These are phyloP conservation scores for Exophiala sideris DNA, from an alignment of 2,329 filamentous ascomycete species.

Conservation along the genomic window DNA sequence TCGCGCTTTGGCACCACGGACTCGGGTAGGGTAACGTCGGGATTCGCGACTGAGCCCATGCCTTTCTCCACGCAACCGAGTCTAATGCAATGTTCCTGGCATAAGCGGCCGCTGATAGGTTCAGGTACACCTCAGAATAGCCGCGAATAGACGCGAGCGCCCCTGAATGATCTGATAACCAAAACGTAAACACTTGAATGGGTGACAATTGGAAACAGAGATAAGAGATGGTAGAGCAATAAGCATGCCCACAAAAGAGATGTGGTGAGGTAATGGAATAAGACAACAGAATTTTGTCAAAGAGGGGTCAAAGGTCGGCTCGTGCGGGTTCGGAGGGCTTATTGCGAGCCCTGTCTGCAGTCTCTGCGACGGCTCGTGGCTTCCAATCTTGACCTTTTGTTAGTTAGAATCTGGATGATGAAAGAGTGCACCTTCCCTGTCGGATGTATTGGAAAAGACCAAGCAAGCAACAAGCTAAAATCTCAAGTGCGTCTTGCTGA, in stretches of 20 bases:
- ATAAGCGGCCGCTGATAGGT: slow-evolving; percentile 25
- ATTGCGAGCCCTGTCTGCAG: background rate
- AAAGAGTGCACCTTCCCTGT: background rate
- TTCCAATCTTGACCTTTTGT: background rate
- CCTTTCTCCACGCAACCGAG: slow-evolving; percentile 22
- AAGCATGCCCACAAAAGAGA: slow-evolving; percentile 13
- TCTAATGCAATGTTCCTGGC: slow-evolving; percentile 29
- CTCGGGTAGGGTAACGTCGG: slow-evolving; percentile 40
- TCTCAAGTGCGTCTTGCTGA: background rate
- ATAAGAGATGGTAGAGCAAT: slow-evolving; percentile 30
- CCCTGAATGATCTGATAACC: slow-evolving; percentile 19
- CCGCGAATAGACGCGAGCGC: slow-evolving; percentile 15
- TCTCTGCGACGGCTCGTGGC: too few relatives aligned
- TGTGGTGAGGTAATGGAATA: slow-evolving; percentile 30
- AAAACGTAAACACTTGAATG: slow-evolving; percentile 27
- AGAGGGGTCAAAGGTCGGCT: slow-evolving; percentile 9
- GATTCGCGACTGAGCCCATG: slow-evolving; percentile 46
- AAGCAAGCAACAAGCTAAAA: background rate
- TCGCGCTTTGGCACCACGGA: slow-evolving; percentile 43
- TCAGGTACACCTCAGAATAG: slow-evolving; percentile 14
- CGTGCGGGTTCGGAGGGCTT: slow-evolving; percentile 6
- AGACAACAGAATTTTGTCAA: slow-evolving; percentile 27
- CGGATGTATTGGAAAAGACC: background rate
- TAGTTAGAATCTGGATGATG: background rate
- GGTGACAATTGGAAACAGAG: slow-evolving; percentile 30